Conservation (phyloP, 495 filamentous ascomycete genomes). For the Aspergillus hancockii region DNA sequence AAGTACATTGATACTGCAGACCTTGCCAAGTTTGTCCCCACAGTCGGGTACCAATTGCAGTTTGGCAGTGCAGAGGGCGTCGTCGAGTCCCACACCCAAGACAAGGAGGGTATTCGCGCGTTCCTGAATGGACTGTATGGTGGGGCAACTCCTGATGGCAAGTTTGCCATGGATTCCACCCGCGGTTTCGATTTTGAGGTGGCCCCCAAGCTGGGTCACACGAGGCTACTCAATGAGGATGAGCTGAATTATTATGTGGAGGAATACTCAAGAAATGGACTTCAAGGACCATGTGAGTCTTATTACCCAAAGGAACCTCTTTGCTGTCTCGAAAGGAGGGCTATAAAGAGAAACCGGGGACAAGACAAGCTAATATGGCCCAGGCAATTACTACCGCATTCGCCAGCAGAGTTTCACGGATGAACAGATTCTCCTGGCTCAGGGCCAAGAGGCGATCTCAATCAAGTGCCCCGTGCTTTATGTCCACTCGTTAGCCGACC, state of each 20-base stretch:
- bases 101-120: slow-evolving; percentile 1
- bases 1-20: slow-evolving; percentile 1
- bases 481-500: neutral
- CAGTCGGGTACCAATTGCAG: slow-evolving; percentile 5
- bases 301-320: neutral
- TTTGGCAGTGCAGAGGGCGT: slow-evolving; percentile 8
- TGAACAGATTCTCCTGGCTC: neutral
- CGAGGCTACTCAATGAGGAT: neutral
- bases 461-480: slow-evolving; percentile 8
- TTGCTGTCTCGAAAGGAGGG: neutral
- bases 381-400: slow-evolving; percentile 10
- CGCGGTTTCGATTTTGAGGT: slow-evolving; percentile 5
- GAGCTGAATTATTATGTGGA: slow-evolving; percentile 9
- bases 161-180: slow-evolving; percentile 6
- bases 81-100: slow-evolving; percentile 2
- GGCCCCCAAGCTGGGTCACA: neutral
- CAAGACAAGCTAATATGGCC: neutral
- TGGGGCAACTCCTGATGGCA: slow-evolving; percentile 6
- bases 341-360: neutral
- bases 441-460: neutral
- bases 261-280: slow-evolving; percentile 4
- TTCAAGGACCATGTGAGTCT: slow-evolving; percentile 4
- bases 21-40: neutral
- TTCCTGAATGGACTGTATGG: slow-evolving; percentile 10
- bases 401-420: slow-evolving; percentile 3